A percentile compares a stretch with the other conserved stretches of the same genome.
Evolutionary conservation across 345 rosid species (phyloP).

Genomic region (Murraya koenigii): DNA sequence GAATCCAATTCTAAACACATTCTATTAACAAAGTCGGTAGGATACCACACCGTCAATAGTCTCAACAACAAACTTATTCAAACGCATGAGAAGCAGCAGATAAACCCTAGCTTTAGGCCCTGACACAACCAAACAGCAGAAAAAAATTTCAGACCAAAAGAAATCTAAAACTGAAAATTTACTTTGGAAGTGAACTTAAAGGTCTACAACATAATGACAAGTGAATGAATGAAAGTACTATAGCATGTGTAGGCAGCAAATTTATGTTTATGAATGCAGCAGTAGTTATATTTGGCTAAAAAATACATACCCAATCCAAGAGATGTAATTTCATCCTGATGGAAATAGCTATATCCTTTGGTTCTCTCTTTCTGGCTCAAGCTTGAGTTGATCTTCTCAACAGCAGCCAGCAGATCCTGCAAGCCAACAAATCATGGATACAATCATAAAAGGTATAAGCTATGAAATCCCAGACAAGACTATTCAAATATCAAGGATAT

Average conservation of each 20-base stretch:
- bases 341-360: constrained; percentile 42
- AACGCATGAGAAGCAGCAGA: constrained; percentile 54
- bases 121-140: constrained; percentile 14
- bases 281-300: neutral
- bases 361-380: constrained; percentile 44
- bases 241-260: too few species aligned
- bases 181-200: too few species aligned
- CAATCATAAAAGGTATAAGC: neutral
- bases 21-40: constrained; percentile 39
- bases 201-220: too few species aligned
- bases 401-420: constrained; percentile 74
- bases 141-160: neutral
- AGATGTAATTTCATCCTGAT: constrained; percentile 64
- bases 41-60: constrained; percentile 52
- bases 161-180: too few species aligned
- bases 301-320: constrained; percentile 27
- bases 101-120: constrained; percentile 72
- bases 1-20: neutral
- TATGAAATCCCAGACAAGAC: neutral
- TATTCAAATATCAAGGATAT: neutral
- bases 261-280: neutral
- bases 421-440: constrained; percentile 4
- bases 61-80: constrained; percentile 64
- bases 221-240: too few species aligned
- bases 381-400: constrained; percentile 59